Percentiles rank a stretch among this genome's conserved stretches.
phyloP scores from a whole-genome alignment of 495 filamentous ascomycete genomes.

The Sordaria brevicollis region DNA sequence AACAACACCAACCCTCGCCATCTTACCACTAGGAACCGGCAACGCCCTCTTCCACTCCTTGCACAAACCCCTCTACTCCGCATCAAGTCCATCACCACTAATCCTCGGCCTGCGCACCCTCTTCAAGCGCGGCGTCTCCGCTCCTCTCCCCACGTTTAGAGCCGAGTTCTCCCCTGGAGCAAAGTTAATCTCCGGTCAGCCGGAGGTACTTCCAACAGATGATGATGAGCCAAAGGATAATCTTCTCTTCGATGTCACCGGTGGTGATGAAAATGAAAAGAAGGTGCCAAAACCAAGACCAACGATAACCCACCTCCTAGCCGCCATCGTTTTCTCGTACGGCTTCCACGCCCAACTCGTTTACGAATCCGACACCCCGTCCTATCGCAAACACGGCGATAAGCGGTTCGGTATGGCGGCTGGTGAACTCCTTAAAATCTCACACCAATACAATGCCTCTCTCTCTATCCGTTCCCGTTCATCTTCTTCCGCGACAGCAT shows the following conservation, averaged over 20 bases:
- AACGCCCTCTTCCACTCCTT: slow-evolving; percentile 76
- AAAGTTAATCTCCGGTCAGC: slow-evolving; percentile 36
- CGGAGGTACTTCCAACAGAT: slow-evolving; percentile 12
- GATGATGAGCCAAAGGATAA: not conserved
- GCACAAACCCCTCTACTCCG: slow-evolving; percentile 25
- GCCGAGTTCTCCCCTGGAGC: slow-evolving; percentile 60
- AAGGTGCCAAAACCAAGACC: not conserved
- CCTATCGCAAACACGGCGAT: slow-evolving; percentile 61
- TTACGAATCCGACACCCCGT: slow-evolving; percentile 73
- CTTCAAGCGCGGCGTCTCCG: slow-evolving; percentile 35
- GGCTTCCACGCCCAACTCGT: slow-evolving; percentile 81
- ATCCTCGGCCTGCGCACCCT: slow-evolving; percentile 47
- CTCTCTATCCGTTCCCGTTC: slow-evolving; percentile 33
- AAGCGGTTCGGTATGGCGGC: slow-evolving; percentile 79
- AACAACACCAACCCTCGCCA: slow-evolving; percentile 44
- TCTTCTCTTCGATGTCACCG: not conserved
- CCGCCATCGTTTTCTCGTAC: slow-evolving; percentile 80
- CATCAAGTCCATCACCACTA: slow-evolving; percentile 19
- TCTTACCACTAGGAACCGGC: slow-evolving; percentile 75
- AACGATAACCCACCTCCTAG: slow-evolving; percentile 39
- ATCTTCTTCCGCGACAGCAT: not conserved
- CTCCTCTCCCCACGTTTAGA: slow-evolving; percentile 42
- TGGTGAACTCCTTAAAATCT: slow-evolving; percentile 51
- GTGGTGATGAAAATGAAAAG: not conserved
- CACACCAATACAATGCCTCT: slow-evolving; percentile 58